phyloP scores from a whole-genome alignment of 176 grass and related monocot genomes.

The Olyra latifolia region DNA sequence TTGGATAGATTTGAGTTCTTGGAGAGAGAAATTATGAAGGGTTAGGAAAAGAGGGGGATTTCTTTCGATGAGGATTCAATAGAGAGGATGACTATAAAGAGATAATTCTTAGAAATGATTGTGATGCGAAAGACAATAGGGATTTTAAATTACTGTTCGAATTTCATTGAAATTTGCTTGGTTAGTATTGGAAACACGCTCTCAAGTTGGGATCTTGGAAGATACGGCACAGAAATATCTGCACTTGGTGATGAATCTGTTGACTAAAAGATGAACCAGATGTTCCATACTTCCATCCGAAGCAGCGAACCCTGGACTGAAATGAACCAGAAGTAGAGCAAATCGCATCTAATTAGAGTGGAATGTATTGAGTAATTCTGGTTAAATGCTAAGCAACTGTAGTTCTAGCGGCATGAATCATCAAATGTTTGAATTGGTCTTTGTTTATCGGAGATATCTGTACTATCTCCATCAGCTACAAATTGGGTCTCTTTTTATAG shows the following conservation, averaged over 20 bases:
- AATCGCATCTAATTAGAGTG: neutral
- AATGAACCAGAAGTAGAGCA: neutral
- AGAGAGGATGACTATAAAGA: neutral
- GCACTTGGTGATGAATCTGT: neutral
- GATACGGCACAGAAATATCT: neutral
- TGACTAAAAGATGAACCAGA: neutral
- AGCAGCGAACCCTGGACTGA: neutral
- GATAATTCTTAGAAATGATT: neutral
- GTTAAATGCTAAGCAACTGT: neutral
- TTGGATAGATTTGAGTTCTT: neutral
- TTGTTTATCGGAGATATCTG: conserved; percentile 2
- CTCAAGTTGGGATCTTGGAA: neutral
- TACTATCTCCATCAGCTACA: neutral
- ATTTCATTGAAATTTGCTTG: neutral
- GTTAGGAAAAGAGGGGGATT: neutral
- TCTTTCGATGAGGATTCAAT: neutral
- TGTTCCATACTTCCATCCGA: neutral
- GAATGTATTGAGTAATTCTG: neutral
- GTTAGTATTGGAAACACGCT: neutral
- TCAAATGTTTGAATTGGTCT: conserved; percentile 1
- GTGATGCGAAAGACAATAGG: neutral
- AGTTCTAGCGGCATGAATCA: neutral
- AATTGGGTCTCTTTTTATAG: conserved; percentile 3
- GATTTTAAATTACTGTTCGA: neutral
- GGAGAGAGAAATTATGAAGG: neutral